Base-by-base conservation (phyloP, 768 basidiomycete genomes). In the Obba rivulosa region DNA sequence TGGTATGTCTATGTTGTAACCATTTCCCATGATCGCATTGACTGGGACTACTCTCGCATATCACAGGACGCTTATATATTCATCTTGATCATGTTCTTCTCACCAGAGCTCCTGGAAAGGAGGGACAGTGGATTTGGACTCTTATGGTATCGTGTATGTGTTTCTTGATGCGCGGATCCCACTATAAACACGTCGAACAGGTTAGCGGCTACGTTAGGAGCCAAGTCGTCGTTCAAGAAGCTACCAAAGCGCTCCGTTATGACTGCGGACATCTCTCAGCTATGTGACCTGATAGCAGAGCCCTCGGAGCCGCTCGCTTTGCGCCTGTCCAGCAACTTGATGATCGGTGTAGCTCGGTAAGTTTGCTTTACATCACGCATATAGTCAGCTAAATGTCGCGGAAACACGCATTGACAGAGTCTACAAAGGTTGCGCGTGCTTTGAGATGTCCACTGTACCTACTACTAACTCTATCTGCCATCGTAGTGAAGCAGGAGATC, bases 141-240 rank as follows among this genome's bases (percentile, higher is more conserved):
- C n/a, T 72, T 92, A 17, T 92, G 90, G 90, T 89, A 63, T 49
- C n/a, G 57, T 49, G 5, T 31, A 17, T 9, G 38, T 35, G 21
- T 23, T 23, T 14, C 14, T 41, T 31, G 28, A 11, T 35, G 10
- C n/a, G 20, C 43, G 18, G 10, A 4, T 24, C 17, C n/a, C 3
- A 34, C 18, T 46, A 49, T 9, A 44, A 14, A 11, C 24, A 2
- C 21, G 38, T 42, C 23, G 42, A n/a, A 24, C 50, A 95, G 92
- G 92, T 80, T 95, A 20, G 90, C 90, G 8, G 92, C 92, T 1
- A 95, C 92, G 1, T 72, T 94, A 20, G 92, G 92, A 36, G 83
- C 91, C 8, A 87, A 84, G 67, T 87, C 88, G n/a, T 78, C 81
- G 13, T 87, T 92, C 67, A 89, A 80, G 60, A 92, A 85, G 59